Evolutionary conservation across 1,139 yeast genomes (phyloP), one percentile per base, ranked within the genome.

Genomic region (Yamadazyma pseudoaaseri): DNA sequence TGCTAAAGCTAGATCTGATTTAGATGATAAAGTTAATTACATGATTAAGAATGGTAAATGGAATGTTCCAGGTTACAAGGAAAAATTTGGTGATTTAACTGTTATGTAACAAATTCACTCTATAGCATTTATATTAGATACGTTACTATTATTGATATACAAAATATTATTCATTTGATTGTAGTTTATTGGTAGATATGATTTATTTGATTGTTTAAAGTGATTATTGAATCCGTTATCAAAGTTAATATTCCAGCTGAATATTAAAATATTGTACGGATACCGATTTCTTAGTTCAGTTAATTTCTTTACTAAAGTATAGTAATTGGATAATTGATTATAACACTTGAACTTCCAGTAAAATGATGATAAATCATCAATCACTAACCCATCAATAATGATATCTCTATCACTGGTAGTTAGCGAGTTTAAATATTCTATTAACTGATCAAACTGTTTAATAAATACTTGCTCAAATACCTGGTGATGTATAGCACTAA

Each of bases 21-120:
- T 92, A 64, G 96, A 90, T 59, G 92, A 86, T 55, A 92, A 92
- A 83, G 96, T 90, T 52, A 78, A 75, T 58, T 87, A 87, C 70
- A 84, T 92, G 94, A 90, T 92, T 56, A 81, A 84, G 79, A 84
- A 89, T 77, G 96, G 96, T 68, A 86, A 86, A 73, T 90, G 96
- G 95, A 89, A 86, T 58, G 95, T 90, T 52, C 97, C 98, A 54
- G 96, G 96, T 54, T 92, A 92, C 81, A 84, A 85, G 71, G 97
- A 90, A 69, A 90, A 87, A 79, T 90, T 89, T 66, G 97, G 97
- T 65, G 87, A 86, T 66, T 79, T 89, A 71, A 86, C 92, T 58
- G 87, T 86, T 65, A 89, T 90, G 97, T 90, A 79, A 70, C 27
- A 25, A 11, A 25, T 13, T 16, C 5, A 6, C 13, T 25, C 11